Evolutionary conservation across 805 yeast species (phyloP), one percentile per base, ranked within the genome.

Genomic region (Sugiyamaella mastotermitis): DNA sequence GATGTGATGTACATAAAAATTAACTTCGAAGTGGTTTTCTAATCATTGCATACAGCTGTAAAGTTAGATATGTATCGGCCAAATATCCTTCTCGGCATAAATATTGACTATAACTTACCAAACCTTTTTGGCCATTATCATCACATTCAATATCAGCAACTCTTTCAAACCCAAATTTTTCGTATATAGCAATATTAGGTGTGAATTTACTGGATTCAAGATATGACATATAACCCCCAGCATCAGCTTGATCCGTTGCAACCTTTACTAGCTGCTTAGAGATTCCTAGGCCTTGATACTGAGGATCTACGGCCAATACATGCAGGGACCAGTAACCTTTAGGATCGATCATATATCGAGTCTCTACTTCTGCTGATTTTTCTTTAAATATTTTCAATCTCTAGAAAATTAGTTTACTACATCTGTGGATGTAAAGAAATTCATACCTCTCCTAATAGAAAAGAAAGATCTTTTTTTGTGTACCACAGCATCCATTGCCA

Each of bases 111-210:
- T n/a, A 13, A 27, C 30, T 27, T 27, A 27, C 30, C 18, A 11
- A 14, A 10, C 30, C 30, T 11, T 7, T 17, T 27, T 27, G 9
- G 18, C 30, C 30, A 17, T 27, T 17, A 9, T 11, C 30, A 11
- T 27, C 30, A 6, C 9, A 14, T 27, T 27, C 14, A 9, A 27
- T 7, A 11, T 14, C 14, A 7, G 15, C 7, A 6, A 13, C 30
- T 5, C 24, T 18, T 4, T 28, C 16, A 19, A 36, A 36, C 19
- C 39, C 39, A 13, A 36, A 24, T 4, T 16, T 13, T 31, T 36
- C 36, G 31, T 36, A 36, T 18, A 36, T 36, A 18, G 39, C 21
- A 8, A 36, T 36, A 15, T 36, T 36, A 4, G 39, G 39, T 8
- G 10, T n/a, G 16, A 20, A 25, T 17, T 36, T 36, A 21, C 37